Base-by-base conservation (phyloP, 2,329 filamentous ascomycete genomes). In the Pestalotiopsis sp. region DNA sequence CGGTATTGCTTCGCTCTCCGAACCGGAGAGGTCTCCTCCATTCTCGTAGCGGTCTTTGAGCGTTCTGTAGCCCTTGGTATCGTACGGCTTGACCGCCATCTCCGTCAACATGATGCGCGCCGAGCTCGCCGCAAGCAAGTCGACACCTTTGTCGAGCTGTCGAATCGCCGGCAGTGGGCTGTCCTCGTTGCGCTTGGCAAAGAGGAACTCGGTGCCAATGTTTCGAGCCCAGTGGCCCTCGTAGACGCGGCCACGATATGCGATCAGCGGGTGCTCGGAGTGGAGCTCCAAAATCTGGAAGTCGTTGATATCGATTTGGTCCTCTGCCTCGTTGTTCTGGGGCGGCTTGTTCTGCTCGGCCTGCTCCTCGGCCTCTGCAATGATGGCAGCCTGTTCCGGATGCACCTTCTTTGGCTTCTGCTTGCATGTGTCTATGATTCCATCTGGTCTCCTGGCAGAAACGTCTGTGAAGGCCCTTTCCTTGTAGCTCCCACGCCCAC, bases 241-340 rank as follows among this genome's bases (percentile, higher is more conserved):
- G 77, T 95, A 96, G 25, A 97, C 83, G 70, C 91, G 88, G 38
- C 92, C 92, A 68, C 91, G 87, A 80, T 97, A 97, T 25, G 92
- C 92, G 69, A 97, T 86, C 36, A 97, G 83, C 0, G 95, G 95
- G 63, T 92, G 91, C 2, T 82, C 76, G 1, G 91, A 91, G 79
- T 97, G 92, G 3, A 98, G 85, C 36, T 93, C 94, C n/a, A 96
- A 84, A 64, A 98, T 91, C 76, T 97, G 94, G 5, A 97, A 87
- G 52, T 87, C 81, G 38, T 81, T 77, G 6, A 70, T 67, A 12
- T 78, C 77, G 20, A 70, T 73, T 7, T 74, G 72, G 23, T 75
- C 73, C 14, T 71, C 69, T 27, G 71, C 70, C 27, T 69, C 67
- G 63, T 36, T n/a, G 63, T 31, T n/a, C 31, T 62, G 66, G 31